phyloP scores from a whole-genome alignment of 2,329 filamentous ascomycete species.

The Beauveria pseudobassiana region DNA sequence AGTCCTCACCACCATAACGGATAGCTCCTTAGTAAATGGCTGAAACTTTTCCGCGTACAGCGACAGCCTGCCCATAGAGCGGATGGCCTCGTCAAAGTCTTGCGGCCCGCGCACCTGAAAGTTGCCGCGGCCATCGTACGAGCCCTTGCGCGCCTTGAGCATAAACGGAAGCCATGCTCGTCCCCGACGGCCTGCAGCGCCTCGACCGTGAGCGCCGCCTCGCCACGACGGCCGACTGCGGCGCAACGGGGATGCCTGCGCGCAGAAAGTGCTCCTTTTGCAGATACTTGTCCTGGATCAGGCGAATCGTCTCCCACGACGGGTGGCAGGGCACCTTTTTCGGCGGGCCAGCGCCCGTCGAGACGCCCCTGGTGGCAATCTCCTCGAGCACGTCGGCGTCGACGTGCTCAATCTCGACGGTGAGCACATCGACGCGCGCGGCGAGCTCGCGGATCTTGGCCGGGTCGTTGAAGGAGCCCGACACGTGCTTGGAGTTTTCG shows the following conservation, averaged over 20 bases:
- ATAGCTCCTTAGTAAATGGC: slow-evolving; percentile 76
- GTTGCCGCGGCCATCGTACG: slow-evolving; percentile 82
- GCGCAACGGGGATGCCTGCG: slow-evolving; percentile 63
- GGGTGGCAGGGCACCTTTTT: slow-evolving; percentile 62
- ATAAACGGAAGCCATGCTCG: slow-evolving; percentile 73
- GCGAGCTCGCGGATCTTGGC: slow-evolving; percentile 76
- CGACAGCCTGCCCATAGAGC: slow-evolving; percentile 60
- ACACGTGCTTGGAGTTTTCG: slow-evolving; percentile 64
- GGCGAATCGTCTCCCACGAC: slow-evolving; percentile 76
- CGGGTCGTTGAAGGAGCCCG: slow-evolving; percentile 81
- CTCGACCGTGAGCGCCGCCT: slow-evolving; percentile 44
- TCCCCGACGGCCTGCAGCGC: slow-evolving; percentile 57
- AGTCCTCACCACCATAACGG: slow-evolving; percentile 91
- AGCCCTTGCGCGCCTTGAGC: slow-evolving; percentile 84
- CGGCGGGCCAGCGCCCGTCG: slow-evolving; percentile 35
- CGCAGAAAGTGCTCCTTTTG: slow-evolving; percentile 76
- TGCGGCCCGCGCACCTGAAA: slow-evolving; percentile 38
- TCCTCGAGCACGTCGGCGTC: slow-evolving; percentile 85
- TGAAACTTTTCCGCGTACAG: slow-evolving; percentile 90
- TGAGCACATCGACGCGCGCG: slow-evolving; percentile 67
- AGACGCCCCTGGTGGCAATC: slow-evolving; percentile 58
- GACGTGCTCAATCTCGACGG: slow-evolving; percentile 93
- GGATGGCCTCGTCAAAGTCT: slow-evolving; percentile 55
- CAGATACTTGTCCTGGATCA: slow-evolving; percentile 88
- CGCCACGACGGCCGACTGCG: slow-evolving; percentile 57